Conservation (phyloP, 495 filamentous ascomycete genomes). For the Penicillium taxi region DNA sequence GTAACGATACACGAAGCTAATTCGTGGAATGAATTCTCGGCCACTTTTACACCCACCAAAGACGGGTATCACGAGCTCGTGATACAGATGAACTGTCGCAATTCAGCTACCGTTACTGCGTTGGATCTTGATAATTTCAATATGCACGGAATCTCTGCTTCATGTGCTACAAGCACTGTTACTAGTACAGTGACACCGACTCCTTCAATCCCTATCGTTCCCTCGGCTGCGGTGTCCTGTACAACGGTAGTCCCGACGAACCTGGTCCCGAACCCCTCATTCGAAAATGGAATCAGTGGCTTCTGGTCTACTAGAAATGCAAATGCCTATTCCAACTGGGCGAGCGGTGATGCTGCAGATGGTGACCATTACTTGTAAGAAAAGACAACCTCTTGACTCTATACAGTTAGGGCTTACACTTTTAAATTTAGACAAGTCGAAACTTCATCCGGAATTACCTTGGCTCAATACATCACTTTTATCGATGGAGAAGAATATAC, state of each 20-base stretch:
- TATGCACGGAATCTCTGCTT: background rate
- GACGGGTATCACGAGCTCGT: too few relatives aligned
- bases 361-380: constrained; percentile 1
- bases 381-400: too few relatives aligned
- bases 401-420: background rate
- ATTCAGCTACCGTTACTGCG: too few relatives aligned
- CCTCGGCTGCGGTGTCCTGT: too few relatives aligned
- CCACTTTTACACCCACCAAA: background rate
- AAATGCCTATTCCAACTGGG: background rate
- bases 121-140: background rate
- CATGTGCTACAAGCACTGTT: background rate
- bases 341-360: background rate
- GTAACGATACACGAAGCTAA: too few relatives aligned
- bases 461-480: too few relatives aligned
- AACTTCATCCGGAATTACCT: background rate
- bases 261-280: background rate
- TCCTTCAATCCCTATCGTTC: constrained; percentile 1
- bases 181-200: background rate
- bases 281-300: background rate
- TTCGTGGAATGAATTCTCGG: too few relatives aligned
- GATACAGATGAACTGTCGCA: too few relatives aligned
- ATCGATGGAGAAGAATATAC: constrained; percentile 1
- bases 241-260: background rate
- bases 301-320: too few relatives aligned
- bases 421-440: background rate